Evolutionary conservation across 306 rosid species (phyloP).

Genomic region (Cucumis sativus): Cucumber_9930_V3 NC_026661.2:20228001-20228500

Average conservation of each 20-base stretch:
- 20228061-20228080: conserved; percentile 40
- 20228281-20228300: conserved; percentile 92
- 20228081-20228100: conserved; percentile 63
- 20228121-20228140: conserved; percentile 57
- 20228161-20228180: conserved; percentile 67
- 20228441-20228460: conserved; percentile 84
- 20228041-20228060: conserved; percentile 39
- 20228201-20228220: conserved; percentile 56
- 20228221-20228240: conserved; percentile 48
- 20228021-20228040: conserved; percentile 48
- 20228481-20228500: conserved; percentile 73
- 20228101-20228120: conserved; percentile 69
- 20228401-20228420: conserved; percentile 85
- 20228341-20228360: conserved; percentile 66
- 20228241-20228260: conserved; percentile 43
- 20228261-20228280: conserved; percentile 81
- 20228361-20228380: conserved; percentile 73
- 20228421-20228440: conserved; percentile 83
- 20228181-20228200: conserved; percentile 47
- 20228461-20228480: conserved; percentile 57
- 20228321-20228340: conserved; percentile 65
- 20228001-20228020: conserved; percentile 99
- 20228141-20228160: conserved; percentile 39
- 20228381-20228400: conserved; percentile 65
- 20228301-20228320: conserved; percentile 74